Evolutionary conservation across 2,329 filamentous ascomycete species (phyloP), one percentile per base, ranked within the genome.

Genomic region (Dactylonectria macrodidyma): DNA sequence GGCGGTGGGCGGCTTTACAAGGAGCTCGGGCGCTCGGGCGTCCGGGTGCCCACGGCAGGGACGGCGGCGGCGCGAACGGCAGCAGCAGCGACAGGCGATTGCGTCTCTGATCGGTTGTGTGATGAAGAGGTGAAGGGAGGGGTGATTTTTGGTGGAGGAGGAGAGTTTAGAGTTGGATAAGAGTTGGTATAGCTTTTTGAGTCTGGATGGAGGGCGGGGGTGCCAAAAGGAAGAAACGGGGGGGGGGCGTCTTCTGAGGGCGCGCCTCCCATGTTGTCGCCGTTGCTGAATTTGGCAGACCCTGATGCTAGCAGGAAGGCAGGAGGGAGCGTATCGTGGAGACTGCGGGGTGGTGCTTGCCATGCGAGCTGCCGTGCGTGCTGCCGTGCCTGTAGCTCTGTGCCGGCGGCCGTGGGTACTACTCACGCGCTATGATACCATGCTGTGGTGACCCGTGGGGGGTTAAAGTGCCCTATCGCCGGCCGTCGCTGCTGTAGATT

Each of bases 11-110:
- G 71, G 66, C 63, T 67, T 72, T 71, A 50, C 57, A 59, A 70
- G 69, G 72, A 70, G 73, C 73, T 73, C 72, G 73, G 73, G 65
- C 68, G 72, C 73, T 75, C 73, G 73, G 73, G 73, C 73, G 67
- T 75, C 73, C 73, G 73, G 72, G 68, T 74, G 72, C 72, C 72
- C 72, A 67, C 70, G 68, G 73, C 69, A 73, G 73, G 58, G 59
- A 41, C 71, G 66, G 71, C 69, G 70, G 70, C 71, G 73, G 58
- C 70, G 60, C 62, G 68, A 64, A 62, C 65, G 58, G 58, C 71
- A 55, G 66, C 64, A 66, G 47, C 64, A 58, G 59, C 47, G 59
- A n/a, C 48, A 34, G 26, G 41, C 22, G 36, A 51, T 46, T 41
- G 12, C 33, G 52, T 54, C 55, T 58, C 58, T 41, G 19, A 22